A percentile compares a stretch with the other conserved stretches of the same genome.
phyloP scores from a whole-genome alignment of 768 basidiomycete species.

The Psilocybe cyanescens region DNA sequence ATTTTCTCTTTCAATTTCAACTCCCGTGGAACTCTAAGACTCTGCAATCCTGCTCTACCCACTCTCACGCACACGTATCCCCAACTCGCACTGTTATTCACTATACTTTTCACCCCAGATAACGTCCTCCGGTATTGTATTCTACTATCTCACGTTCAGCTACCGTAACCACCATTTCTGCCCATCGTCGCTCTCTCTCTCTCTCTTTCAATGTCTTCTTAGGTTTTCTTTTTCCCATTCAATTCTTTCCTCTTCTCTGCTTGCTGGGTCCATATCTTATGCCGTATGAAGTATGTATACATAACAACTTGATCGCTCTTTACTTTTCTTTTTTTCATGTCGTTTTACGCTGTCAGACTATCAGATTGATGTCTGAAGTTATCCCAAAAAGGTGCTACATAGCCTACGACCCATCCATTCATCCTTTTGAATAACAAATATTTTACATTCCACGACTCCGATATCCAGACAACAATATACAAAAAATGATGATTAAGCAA shows the following conservation, averaged over 20 bases:
- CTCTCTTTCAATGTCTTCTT: neutral
- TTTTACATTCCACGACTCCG: neutral
- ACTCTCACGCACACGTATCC: neutral
- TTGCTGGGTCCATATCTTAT: neutral
- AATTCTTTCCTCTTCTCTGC: neutral
- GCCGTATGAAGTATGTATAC: constrained; percentile 2
- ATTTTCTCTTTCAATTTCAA: constrained; percentile 4
- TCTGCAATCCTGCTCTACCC: neutral
- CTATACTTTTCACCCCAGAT: neutral
- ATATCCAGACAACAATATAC: neutral
- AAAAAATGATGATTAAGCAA: neutral
- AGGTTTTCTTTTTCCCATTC: neutral
- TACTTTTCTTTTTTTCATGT: neutral
- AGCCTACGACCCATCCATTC: neutral
- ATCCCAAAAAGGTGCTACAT: neutral
- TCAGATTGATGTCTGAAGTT: neutral
- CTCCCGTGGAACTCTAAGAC: neutral
- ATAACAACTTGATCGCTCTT: neutral
- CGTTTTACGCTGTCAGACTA: neutral
- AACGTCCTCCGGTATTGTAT: neutral
- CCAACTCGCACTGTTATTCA: neutral
- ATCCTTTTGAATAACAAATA: neutral
- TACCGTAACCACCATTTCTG: neutral
- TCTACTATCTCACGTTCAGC: neutral
- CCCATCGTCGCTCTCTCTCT: neutral